Conservation (phyloP, 1,139 yeast genomes). For the Geotrichum candidum region DNA sequence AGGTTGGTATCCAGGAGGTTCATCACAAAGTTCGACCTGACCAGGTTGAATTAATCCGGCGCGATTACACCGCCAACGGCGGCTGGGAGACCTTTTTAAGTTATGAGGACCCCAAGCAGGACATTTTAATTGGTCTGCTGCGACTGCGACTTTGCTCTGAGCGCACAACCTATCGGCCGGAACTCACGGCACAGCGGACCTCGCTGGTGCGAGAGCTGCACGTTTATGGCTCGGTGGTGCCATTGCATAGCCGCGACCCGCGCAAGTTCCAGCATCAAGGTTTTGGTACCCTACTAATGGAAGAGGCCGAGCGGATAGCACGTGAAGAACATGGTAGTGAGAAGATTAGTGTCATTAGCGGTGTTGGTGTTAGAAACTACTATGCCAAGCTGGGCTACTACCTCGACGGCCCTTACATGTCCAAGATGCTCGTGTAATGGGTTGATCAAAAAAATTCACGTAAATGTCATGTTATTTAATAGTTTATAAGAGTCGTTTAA, state of each 20-base stretch:
- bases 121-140: slow-evolving; percentile 83
- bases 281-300: slow-evolving; percentile 94
- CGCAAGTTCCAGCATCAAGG: slow-evolving; percentile 99
- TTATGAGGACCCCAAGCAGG: slow-evolving; percentile 96
- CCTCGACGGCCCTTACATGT: slow-evolving; percentile 95
- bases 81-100: slow-evolving; percentile 98
- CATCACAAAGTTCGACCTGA: slow-evolving; percentile 97
- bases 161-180: slow-evolving; percentile 85
- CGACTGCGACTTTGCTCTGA: slow-evolving; percentile 85
- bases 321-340: slow-evolving; percentile 89
- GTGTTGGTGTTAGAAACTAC: slow-evolving; percentile 96
- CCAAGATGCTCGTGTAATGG: slow-evolving; percentile 43
- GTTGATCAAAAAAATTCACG: background rate
- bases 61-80: slow-evolving; percentile 96
- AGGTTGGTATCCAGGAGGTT: slow-evolving; percentile 97
- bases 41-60: slow-evolving; percentile 88
- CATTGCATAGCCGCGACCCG: slow-evolving; percentile 95
- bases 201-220: slow-evolving; percentile 93
- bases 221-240: slow-evolving; percentile 96
- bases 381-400: slow-evolving; percentile 87
- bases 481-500: slow-evolving; percentile 21
- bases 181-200: slow-evolving; percentile 75
- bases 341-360: slow-evolving; percentile 90
- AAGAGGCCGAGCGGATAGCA: slow-evolving; percentile 95
- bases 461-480: slow-evolving; percentile 11